Evolutionary conservation across 2,329 filamentous ascomycete genomes (phyloP).

Genomic region (Aspergillus sp.): DNA sequence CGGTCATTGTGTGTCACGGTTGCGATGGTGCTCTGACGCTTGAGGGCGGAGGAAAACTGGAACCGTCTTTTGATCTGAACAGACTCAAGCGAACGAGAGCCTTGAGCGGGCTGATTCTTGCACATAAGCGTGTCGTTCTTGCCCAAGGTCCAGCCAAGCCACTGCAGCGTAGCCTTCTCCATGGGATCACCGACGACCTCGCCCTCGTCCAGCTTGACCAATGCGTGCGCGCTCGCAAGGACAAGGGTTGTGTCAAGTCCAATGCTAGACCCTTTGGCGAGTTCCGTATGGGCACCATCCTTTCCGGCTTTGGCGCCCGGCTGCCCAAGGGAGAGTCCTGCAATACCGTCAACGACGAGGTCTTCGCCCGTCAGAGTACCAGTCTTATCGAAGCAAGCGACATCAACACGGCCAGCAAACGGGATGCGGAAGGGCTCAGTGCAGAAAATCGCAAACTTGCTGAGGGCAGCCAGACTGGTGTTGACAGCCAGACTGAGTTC

Average conservation of each 20-base stretch:
- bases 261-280: constrained; percentile 69
- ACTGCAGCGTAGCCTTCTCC: constrained; percentile 91
- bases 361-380: constrained; percentile 96
- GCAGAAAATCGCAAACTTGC: constrained; percentile 96
- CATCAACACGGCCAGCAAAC: constrained; percentile 89
- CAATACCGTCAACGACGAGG: constrained; percentile 93
- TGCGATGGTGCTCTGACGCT: constrained; percentile 92
- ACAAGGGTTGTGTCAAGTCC: constrained; percentile 85
- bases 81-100: constrained; percentile 57
- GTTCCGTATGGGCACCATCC: constrained; percentile 78
- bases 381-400: constrained; percentile 98
- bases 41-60: constrained; percentile 95
- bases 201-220: constrained; percentile 94
- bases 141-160: constrained; percentile 90
- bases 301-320: constrained; percentile 65
- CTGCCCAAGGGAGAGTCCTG: constrained; percentile 75
- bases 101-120: constrained; percentile 50
- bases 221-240: constrained; percentile 87
- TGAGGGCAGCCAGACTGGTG: constrained; percentile 89
- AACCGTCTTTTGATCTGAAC: constrained; percentile 96
- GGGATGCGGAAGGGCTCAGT: constrained; percentile 98
- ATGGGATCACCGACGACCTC: constrained; percentile 98
- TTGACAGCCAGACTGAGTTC: constrained; percentile 96
- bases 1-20: constrained; percentile 72
- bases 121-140: constrained; percentile 80